phyloP scores from a whole-genome alignment of 176 grass and related monocot species.

The Oryza rufipogon region DNA sequence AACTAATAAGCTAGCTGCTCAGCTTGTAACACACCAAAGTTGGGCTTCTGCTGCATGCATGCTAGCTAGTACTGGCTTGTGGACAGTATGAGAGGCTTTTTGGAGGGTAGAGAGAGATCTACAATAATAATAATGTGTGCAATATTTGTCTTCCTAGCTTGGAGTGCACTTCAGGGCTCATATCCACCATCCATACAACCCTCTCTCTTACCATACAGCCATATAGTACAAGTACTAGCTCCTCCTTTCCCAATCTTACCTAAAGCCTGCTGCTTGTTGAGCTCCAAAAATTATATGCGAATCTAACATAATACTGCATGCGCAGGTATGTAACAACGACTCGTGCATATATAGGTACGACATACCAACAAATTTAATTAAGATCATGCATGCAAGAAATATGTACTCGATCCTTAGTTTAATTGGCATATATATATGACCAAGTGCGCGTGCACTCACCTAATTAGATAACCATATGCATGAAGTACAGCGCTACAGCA shows the following conservation, averaged over 20 bases:
- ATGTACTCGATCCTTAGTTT: neutral
- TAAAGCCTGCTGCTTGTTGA: constrained; percentile 7
- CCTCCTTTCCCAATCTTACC: constrained; percentile 11
- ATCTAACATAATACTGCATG: too few species aligned
- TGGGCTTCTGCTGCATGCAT: neutral
- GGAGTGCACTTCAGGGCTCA: constrained; percentile 91
- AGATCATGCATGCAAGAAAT: neutral
- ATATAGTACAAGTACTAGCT: neutral
- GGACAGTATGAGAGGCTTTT: constrained; percentile 44
- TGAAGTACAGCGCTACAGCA: neutral
- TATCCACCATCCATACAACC: constrained; percentile 48
- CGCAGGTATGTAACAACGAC: neutral
- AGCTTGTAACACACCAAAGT: constrained; percentile 51
- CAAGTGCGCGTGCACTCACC: neutral
- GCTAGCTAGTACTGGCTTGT: constrained; percentile 9
- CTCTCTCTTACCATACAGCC: constrained; percentile 4
- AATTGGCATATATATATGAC: neutral
- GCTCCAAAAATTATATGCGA: neutral
- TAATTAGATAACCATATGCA: neutral
- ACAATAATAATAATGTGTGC: neutral
- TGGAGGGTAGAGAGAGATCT: constrained; percentile 54
- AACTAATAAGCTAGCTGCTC: neutral
- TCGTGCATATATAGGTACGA: neutral
- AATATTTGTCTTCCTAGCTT: constrained; percentile 73
- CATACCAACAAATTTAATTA: neutral